Evolutionary conservation across 768 basidiomycete genomes (phyloP), one percentile per base, ranked within the genome.

Genomic region (Russula abietina): DNA sequence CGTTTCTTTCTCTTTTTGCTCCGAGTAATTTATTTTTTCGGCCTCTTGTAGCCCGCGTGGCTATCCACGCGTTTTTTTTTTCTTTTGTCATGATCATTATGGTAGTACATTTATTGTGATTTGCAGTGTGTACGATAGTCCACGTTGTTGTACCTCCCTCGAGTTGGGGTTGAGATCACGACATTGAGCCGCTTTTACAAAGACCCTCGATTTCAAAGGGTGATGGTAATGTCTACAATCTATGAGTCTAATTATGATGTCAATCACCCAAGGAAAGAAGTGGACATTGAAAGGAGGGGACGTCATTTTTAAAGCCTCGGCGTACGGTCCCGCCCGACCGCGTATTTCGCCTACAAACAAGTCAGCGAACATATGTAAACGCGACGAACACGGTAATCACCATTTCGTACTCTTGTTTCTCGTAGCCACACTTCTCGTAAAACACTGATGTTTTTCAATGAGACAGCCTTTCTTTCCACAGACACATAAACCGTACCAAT

Each of bases 351-450:
- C 84, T 86, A 62, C 11, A 24, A 30, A 61, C 41, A 38, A 69
- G 54, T 62, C 36, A 56, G 33, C 55, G 59, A 36, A 38, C 28
- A 28, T 32, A 43, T 22, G 17, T 22, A 10, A 46, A 59, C 19
- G 17, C 56, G 22, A 45, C 38, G 22, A 17, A 33, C 45, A 41
- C 9, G 4, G 50, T 19, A 73, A 79, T 61, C 60, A 88, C 95
- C 95, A 98, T 98, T 75, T 97, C 91, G 69, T 83, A 86, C 75
- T 95, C 95, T 75, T 94, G 96, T 78, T 86, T 88, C 74, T 83
- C 80, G 70, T 77, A 97, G 24, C 96, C 96, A 72, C 96, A 99
- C 75, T 98, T 98, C 74, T 93, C 80, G 74, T 99, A 99, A 77
- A 99, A 99, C n/a, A n/a, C n/a, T n/a, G n/a, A n/a, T n/a, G n/a